These are phyloP conservation scores for Entrophospora sp. DNA, from an alignment of 192 early-diverging fungal species.

Conservation along the genomic window DNA sequence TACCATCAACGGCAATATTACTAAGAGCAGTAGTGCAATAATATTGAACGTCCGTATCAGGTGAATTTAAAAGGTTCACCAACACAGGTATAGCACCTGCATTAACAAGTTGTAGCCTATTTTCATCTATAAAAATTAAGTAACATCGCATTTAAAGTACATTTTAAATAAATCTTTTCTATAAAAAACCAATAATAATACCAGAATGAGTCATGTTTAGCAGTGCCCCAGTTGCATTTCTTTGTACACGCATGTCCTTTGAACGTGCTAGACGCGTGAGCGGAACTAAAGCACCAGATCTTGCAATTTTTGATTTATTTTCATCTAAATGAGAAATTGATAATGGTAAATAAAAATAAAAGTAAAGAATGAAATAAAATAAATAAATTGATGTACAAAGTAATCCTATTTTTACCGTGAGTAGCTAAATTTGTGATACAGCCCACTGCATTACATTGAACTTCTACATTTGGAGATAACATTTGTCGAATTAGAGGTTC, in stretches of 20 bases:
- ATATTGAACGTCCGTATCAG: slow-evolving; percentile 82
- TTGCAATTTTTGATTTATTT: slow-evolving; percentile 84
- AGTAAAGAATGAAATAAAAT: slow-evolving; percentile 5
- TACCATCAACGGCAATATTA: slow-evolving; percentile 80
- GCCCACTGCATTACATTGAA: slow-evolving; percentile 90
- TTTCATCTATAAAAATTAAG: slow-evolving; percentile 41
- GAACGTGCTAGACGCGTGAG: slow-evolving; percentile 68
- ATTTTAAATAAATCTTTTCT: not conserved
- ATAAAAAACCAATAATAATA: not conserved
- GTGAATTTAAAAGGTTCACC: slow-evolving; percentile 62
- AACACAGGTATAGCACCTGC: slow-evolving; percentile 77
- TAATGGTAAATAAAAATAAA: slow-evolving; percentile 14
- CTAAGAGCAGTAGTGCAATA: slow-evolving; percentile 84
- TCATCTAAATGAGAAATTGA: slow-evolving; percentile 46
- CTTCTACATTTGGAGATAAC: slow-evolving; percentile 76
- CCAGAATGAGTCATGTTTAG: slow-evolving; percentile 87
- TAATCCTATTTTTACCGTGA: slow-evolving; percentile 56
- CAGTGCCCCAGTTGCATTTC: slow-evolving; percentile 85
- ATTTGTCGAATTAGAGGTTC: slow-evolving; percentile 82
- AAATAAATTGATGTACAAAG: too few relatives aligned
- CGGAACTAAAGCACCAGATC: slow-evolving; percentile 67
- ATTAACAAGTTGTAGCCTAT: slow-evolving; percentile 72
- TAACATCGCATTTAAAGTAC: not conserved
- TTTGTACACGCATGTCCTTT: slow-evolving; percentile 74
- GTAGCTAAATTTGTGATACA: slow-evolving; percentile 91